Percentiles rank a stretch among this genome's conserved stretches.
phyloP scores from a whole-genome alignment of 2,329 filamentous ascomycete genomes.

The Ceratocystis ficicola region DNA sequence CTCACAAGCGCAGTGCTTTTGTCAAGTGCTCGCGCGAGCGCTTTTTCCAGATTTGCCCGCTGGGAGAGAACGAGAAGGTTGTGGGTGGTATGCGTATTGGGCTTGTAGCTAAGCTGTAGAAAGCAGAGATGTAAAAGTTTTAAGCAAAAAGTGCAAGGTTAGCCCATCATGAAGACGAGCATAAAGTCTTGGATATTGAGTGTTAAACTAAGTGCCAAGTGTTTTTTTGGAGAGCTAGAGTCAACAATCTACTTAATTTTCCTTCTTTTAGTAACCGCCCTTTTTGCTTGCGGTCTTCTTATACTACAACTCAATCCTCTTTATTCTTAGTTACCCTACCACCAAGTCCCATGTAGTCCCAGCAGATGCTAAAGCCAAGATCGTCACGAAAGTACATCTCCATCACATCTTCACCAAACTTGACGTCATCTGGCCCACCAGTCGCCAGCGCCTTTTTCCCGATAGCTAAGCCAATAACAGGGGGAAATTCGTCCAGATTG shows the following conservation, averaged over 20 bases:
- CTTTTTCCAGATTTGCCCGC: constrained; percentile 56
- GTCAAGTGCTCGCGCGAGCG: constrained; percentile 52
- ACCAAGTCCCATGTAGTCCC: constrained; percentile 41
- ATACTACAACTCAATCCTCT: not conserved
- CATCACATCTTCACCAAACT: constrained; percentile 50
- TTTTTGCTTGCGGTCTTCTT: not conserved
- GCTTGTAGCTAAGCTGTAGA: constrained; percentile 42
- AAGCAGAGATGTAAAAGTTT: not conserved
- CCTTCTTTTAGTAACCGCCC: not conserved
- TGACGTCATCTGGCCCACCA: constrained; percentile 43
- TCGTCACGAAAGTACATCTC: constrained; percentile 55
- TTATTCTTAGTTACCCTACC: constrained; percentile 22
- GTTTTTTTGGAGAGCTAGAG: too few relatives aligned
- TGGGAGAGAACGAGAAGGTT: constrained; percentile 44
- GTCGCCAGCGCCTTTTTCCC: constrained; percentile 58
- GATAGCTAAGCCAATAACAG: constrained; percentile 59
- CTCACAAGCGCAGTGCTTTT: constrained; percentile 58
- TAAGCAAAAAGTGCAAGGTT: not conserved
- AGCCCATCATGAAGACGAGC: not conserved
- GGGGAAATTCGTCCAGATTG: constrained; percentile 42
- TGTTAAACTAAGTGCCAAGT: too few relatives aligned
- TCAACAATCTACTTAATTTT: too few relatives aligned
- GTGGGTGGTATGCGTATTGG: constrained; percentile 43
- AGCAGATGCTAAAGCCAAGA: constrained; percentile 50
- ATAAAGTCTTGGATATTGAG: too few relatives aligned